A percentile compares a stretch with the other conserved stretches of the same genome.
Evolutionary conservation across 192 early-diverging fungal species (phyloP).

Genomic region (Coemansia sp.): DNA sequence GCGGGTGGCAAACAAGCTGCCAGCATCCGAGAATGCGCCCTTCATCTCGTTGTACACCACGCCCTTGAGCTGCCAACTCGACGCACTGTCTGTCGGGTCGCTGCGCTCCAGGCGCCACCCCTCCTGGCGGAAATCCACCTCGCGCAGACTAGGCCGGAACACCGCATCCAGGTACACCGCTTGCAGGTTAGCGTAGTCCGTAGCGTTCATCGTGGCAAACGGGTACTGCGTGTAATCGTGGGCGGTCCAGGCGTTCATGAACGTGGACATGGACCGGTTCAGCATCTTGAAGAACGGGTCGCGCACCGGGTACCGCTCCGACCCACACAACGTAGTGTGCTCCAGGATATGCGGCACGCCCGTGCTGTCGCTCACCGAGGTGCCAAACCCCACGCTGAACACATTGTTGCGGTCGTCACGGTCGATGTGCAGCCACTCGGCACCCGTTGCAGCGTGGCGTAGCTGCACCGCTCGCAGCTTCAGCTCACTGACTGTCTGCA

Average conservation of each 20-base stretch:
- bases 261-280: slow-evolving; percentile 90
- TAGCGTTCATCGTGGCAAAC: slow-evolving; percentile 85
- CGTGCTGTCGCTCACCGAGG: slow-evolving; percentile 75
- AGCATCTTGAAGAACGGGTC: slow-evolving; percentile 99
- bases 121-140: slow-evolving; percentile 90
- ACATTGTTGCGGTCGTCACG: slow-evolving; percentile 92
- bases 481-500: slow-evolving; percentile 68
- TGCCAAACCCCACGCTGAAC: slow-evolving; percentile 90
- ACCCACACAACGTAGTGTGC: slow-evolving; percentile 93
- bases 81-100: slow-evolving; percentile 55
- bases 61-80: slow-evolving; percentile 73
- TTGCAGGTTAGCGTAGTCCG: slow-evolving; percentile 89
- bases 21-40: slow-evolving; percentile 80
- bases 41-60: slow-evolving; percentile 99
- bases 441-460: slow-evolving; percentile 75
- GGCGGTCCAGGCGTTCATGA: slow-evolving; percentile 96
- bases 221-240: slow-evolving; percentile 90
- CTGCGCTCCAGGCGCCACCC: slow-evolving; percentile 92
- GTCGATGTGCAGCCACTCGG: slow-evolving; percentile 83
- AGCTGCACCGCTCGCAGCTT: slow-evolving; percentile 75
- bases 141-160: slow-evolving; percentile 76
- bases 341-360: slow-evolving; percentile 95
- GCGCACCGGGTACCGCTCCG: slow-evolving; percentile 81
- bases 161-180: slow-evolving; percentile 90
- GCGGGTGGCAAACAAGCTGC: slow-evolving; percentile 73